These are phyloP conservation scores for Theobroma cacao DNA, from an alignment of 345 rosid genomes.

Conservation along the genomic window DNA sequence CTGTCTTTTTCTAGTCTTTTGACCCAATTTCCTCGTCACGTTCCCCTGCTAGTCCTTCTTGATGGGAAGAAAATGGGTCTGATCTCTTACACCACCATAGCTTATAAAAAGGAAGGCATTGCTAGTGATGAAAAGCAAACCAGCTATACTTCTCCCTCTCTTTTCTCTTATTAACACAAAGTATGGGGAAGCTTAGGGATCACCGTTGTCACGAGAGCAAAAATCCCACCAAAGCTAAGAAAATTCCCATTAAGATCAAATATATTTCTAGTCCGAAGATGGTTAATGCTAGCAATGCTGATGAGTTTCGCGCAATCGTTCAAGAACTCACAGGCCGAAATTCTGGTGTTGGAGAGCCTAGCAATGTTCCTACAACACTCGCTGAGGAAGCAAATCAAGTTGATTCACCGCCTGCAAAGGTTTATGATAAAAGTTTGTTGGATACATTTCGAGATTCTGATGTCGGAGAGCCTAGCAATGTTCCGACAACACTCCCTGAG, in stretches of 20 bases:
- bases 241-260: constrained; percentile 9
- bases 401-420: neutral
- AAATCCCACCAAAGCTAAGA: neutral
- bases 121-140: neutral
- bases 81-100: neutral
- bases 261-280: constrained; percentile 5
- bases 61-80: neutral
- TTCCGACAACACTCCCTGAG: neutral
- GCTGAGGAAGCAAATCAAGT: neutral
- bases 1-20: no score
- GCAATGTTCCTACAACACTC: neutral
- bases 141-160: neutral
- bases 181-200: neutral
- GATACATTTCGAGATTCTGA: neutral
- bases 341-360: neutral
- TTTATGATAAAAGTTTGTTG: neutral
- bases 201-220: neutral
- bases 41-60: neutral
- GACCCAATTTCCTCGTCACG: no score
- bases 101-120: neutral
- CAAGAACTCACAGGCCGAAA: neutral
- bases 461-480: neutral
- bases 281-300: constrained; percentile 4
- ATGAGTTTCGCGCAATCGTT: constrained; percentile 3
- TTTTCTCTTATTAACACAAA: neutral